Percentiles rank a stretch among this genome's conserved stretches.
Conservation (phyloP, 176 grass and related monocot genomes). For the barley (Hordeum vulgare) region MorexV3_pseudomolecules_assembly NC_058523.1:510952391-510952890, state of each 20-base stretch:
- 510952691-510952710: background rate
- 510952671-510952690: background rate
- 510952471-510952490: conserved; percentile 3
- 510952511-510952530: background rate
- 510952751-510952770: conserved; percentile 16
- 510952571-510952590: conserved; percentile 8
- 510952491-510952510: conserved; percentile 11
- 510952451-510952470: background rate
- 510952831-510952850: background rate
- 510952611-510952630: background rate
- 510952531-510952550: background rate
- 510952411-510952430: conserved; percentile 16
- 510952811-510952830: background rate
- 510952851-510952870: background rate
- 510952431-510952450: conserved; percentile 28
- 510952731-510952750: background rate
- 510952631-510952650: conserved; percentile 18
- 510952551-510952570: background rate
- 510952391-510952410: conserved; percentile 27
- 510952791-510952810: background rate
- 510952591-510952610: conserved; percentile 27
- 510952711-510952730: conserved; percentile 3
- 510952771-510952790: background rate
- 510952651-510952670: conserved; percentile 3
- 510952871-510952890: background rate